These are phyloP conservation scores for Nymphaea thermarum DNA, from an alignment of 164 flowering plant genomes.

Conservation along the genomic window DNA sequence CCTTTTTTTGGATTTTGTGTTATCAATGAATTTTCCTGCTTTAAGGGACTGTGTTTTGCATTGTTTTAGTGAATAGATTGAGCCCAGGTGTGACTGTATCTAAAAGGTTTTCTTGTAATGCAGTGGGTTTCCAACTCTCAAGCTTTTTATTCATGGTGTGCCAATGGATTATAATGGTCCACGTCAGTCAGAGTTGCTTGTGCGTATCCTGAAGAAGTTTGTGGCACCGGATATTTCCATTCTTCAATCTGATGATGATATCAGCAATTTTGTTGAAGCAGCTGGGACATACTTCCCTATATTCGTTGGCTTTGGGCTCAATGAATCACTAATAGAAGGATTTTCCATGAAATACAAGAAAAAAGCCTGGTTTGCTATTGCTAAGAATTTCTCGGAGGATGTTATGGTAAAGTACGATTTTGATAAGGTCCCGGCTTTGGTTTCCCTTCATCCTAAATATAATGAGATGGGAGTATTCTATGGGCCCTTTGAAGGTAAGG, in stretches of 20 bases:
- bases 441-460: constrained; percentile 54
- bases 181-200: constrained; percentile 77
- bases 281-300: constrained; percentile 80
- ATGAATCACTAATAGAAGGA: constrained; percentile 45
- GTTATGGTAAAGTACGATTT: constrained; percentile 66
- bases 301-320: constrained; percentile 81
- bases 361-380: constrained; percentile 94
- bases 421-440: constrained; percentile 90
- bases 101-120: constrained; percentile 14
- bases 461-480: constrained; percentile 64
- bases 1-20: background rate
- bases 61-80: constrained; percentile 1
- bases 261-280: constrained; percentile 48
- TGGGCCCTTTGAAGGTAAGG: constrained; percentile 96
- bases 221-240: constrained; percentile 83
- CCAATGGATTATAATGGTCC: constrained; percentile 80
- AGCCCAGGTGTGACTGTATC: background rate
- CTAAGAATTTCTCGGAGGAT: constrained; percentile 79
- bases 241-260: constrained; percentile 65
- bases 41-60: background rate
- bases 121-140: constrained; percentile 90
- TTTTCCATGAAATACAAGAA: constrained; percentile 70
- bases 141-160: constrained; percentile 72
- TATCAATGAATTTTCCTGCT: background rate
- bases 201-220: constrained; percentile 70